These are phyloP conservation scores for Podaxis sp. DNA, from an alignment of 768 basidiomycete species.

Conservation along the genomic window DNA sequence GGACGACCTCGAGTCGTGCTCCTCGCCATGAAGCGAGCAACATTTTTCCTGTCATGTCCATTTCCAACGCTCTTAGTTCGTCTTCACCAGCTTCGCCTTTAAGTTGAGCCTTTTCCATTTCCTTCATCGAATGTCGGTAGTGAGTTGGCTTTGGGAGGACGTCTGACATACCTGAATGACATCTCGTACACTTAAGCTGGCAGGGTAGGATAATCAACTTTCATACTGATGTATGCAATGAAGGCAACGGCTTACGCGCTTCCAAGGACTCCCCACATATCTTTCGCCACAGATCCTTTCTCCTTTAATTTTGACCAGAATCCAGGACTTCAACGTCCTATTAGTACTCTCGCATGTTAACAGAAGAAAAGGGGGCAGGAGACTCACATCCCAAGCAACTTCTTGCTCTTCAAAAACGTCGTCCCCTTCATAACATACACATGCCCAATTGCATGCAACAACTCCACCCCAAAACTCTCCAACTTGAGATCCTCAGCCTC, in stretches of 20 bases:
- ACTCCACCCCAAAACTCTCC: slow-evolving; percentile 97
- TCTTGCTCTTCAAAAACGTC: slow-evolving; percentile 86
- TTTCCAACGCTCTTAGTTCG: slow-evolving; percentile 78
- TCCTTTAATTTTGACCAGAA: slow-evolving; percentile 95
- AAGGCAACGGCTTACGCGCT: slow-evolving; percentile 67
- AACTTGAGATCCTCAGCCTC: slow-evolving; percentile 96
- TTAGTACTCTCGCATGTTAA: slow-evolving; percentile 5
- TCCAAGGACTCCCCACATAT: slow-evolving; percentile 94
- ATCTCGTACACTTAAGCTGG: slow-evolving; percentile 67
- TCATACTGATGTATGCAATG: background rate
- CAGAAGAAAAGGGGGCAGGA: slow-evolving; percentile 3
- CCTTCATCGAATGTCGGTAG: slow-evolving; percentile 33
- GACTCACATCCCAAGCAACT: slow-evolving; percentile 84
- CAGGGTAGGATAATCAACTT: slow-evolving; percentile 2
- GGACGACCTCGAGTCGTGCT: slow-evolving; percentile 90
- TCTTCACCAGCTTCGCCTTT: slow-evolving; percentile 90
- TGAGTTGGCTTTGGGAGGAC: background rate
- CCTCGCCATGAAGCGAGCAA: slow-evolving; percentile 98
- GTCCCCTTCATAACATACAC: slow-evolving; percentile 94
- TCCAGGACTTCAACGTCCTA: slow-evolving; percentile 52
- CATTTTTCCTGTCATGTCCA: slow-evolving; percentile 94
- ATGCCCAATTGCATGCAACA: slow-evolving; percentile 84
- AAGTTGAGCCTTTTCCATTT: slow-evolving; percentile 87
- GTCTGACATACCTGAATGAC: slow-evolving; percentile 52
- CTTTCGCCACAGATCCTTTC: slow-evolving; percentile 89